A percentile compares a stretch with the other conserved stretches of the same genome.
Conservation (phyloP, 179 eudicot genomes). For the Beta macrorhiza region DNA sequence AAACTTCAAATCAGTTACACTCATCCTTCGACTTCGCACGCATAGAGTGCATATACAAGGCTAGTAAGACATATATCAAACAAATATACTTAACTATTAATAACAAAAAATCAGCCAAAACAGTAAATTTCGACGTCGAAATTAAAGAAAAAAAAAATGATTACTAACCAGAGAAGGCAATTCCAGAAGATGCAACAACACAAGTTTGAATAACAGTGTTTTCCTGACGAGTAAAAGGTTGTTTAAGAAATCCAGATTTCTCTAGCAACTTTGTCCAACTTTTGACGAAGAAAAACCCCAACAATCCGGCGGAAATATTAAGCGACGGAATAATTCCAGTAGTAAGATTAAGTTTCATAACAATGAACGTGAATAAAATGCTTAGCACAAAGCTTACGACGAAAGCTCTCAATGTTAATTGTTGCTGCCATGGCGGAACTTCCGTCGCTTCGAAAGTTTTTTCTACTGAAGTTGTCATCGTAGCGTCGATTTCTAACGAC, state of each 20-base stretch:
- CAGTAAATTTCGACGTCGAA: background rate
- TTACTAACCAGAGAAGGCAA: slow-evolving; percentile 72
- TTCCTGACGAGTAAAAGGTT: slow-evolving; percentile 84
- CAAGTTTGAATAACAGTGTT: slow-evolving; percentile 92
- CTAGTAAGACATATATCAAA: too few species aligned
- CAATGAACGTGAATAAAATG: slow-evolving; percentile 66
- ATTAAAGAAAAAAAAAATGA: too few species aligned
- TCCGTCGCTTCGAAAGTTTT: slow-evolving; percentile 48
- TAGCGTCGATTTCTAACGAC: background rate
- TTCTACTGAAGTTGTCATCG: slow-evolving; percentile 41
- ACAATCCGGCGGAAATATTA: slow-evolving; percentile 71
- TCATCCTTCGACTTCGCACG: too few species aligned
- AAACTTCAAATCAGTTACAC: too few species aligned
- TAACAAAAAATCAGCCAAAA: background rate
- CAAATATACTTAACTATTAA: background rate
- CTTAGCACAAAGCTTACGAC: slow-evolving; percentile 53
- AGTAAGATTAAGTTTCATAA: slow-evolving; percentile 81
- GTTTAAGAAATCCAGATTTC: slow-evolving; percentile 50
- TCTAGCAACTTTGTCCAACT: slow-evolving; percentile 62
- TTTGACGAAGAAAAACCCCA: slow-evolving; percentile 81
- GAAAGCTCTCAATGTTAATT: slow-evolving; percentile 61
- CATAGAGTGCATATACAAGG: too few species aligned
- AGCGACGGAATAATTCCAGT: slow-evolving; percentile 84
- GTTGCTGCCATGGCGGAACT: slow-evolving; percentile 70
- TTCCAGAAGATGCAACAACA: slow-evolving; percentile 80